phyloP scores from a whole-genome alignment of 768 basidiomycete genomes.

The Termitomyces titanicus region DNA sequence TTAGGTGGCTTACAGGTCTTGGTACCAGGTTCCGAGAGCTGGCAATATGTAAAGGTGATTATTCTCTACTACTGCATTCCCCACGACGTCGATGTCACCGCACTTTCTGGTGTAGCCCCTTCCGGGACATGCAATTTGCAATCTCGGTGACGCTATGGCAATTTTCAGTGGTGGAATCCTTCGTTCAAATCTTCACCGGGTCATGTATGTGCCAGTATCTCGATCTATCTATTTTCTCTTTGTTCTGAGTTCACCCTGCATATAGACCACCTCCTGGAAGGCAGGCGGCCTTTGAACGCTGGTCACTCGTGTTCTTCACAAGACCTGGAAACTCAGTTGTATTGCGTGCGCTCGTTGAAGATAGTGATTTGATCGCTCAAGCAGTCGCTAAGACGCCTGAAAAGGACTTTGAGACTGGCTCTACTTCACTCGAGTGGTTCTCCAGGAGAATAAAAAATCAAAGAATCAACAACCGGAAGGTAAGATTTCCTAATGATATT shows the following conservation, averaged over 20 bases:
- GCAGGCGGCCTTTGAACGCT: conserved; percentile 51
- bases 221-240: no score
- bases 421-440: conserved; percentile 43
- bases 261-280: conserved; percentile 55
- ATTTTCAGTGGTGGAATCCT: conserved; percentile 21
- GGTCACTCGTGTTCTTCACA: conserved; percentile 69
- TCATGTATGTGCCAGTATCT: conserved; percentile 8
- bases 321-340: conserved; percentile 52
- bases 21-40: conserved; percentile 53
- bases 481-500: conserved; percentile 11
- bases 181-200: conserved; percentile 19
- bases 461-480: conserved; percentile 40
- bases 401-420: conserved; percentile 30
- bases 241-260: not conserved
- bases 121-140: conserved; percentile 52
- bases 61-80: conserved; percentile 1
- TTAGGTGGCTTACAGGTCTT: conserved; percentile 70
- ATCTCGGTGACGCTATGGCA: conserved; percentile 32
- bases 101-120: conserved; percentile 30
- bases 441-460: conserved; percentile 41
- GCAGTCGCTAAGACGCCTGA: conserved; percentile 37
- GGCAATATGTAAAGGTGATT: conserved; percentile 66
- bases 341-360: conserved; percentile 48
- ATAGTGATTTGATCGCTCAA: conserved; percentile 46
- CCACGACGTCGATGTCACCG: not conserved